Base-by-base conservation (phyloP, 495 filamentous ascomycete species). In the Astrothelium subdiscretum region DNA sequence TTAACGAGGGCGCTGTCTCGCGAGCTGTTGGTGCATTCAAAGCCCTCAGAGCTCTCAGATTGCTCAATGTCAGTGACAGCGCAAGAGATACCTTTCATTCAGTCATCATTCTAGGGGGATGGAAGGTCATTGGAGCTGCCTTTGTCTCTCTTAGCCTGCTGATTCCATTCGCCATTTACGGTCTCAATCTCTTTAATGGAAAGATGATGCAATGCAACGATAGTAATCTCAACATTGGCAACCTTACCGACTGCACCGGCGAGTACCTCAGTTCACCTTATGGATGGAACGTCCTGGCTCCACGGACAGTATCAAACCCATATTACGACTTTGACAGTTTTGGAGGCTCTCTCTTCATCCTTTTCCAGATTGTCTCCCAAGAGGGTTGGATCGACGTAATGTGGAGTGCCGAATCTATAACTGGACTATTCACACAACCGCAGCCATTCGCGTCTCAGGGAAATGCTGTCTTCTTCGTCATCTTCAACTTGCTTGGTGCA, bases 351-450 rank as follows among this genome's bases (percentile, higher is more conserved):
- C 78, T 97, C 32, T 97, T 96, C 76, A 94, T 95, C 61, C 87
- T 99, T 59, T 99, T 99, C 78, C 92, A 97, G 71, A 96, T 99
- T 75, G 95, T 99, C 18, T 97, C 92, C 29, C 92, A 97, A 69
- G 94, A 99, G 80, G 94, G 94, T 8, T 99, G 94, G 94, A 85
- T 85, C 11, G 90, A 92, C 71, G 94, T 96, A 0, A 91, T 94
- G 75, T 88, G 86, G 73, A 81, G 80, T 32, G 90, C 85, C 2
- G 86, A 95, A 78, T 83, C 80, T 38, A 95, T 97, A 61, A 89
- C 84, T n/a, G 90, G 89, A 24, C 76, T 77, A 58, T 90, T 79
- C 26, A 72, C 77, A 32, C 92, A 97, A 70, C 91, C 89, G 0
- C 71, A 83, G 51, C 68, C 77, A 20, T 85, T 83, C 65, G 77